A percentile compares a stretch with the other conserved stretches of the same genome.
Conservation (phyloP, 345 rosid genomes). For the Euphorbia tirucalli region DNA sequence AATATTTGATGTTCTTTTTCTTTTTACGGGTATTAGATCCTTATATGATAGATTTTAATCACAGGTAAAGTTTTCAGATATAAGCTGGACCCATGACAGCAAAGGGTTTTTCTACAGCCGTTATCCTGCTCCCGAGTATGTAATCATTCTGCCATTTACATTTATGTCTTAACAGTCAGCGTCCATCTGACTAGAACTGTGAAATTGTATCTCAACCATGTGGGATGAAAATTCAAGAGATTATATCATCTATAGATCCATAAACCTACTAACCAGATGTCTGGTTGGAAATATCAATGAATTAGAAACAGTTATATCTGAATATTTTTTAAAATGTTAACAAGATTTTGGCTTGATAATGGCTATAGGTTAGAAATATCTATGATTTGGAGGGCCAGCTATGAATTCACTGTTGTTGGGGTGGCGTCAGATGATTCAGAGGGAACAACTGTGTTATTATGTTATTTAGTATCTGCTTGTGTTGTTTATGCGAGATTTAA, state of each 20-base stretch:
- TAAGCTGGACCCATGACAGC: conserved; percentile 86
- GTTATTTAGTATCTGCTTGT: neutral
- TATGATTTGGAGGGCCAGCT: neutral
- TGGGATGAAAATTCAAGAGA: neutral
- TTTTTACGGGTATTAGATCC: neutral
- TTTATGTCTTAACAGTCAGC: neutral
- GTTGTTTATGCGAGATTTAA: neutral
- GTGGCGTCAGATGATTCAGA: neutral
- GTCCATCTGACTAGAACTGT: neutral
- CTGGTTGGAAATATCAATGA: neutral
- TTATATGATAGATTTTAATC: neutral
- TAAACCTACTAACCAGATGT: neutral
- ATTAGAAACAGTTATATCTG: neutral
- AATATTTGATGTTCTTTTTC: neutral
- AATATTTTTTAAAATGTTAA: neutral
- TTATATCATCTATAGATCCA: neutral
- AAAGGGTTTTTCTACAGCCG: conserved; percentile 93
- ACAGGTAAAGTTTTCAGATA: conserved; percentile 75
- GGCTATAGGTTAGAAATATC: neutral
- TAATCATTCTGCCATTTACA: neutral
- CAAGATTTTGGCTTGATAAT: neutral
- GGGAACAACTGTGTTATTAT: neutral
- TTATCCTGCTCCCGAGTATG: conserved; percentile 80
- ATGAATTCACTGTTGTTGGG: neutral
- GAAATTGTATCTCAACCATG: too few species aligned